Percentiles rank a stretch among this genome's conserved stretches.
phyloP scores from a whole-genome alignment of 1,284 basidiomycete species.

The Prillingera fragicola region DNA sequence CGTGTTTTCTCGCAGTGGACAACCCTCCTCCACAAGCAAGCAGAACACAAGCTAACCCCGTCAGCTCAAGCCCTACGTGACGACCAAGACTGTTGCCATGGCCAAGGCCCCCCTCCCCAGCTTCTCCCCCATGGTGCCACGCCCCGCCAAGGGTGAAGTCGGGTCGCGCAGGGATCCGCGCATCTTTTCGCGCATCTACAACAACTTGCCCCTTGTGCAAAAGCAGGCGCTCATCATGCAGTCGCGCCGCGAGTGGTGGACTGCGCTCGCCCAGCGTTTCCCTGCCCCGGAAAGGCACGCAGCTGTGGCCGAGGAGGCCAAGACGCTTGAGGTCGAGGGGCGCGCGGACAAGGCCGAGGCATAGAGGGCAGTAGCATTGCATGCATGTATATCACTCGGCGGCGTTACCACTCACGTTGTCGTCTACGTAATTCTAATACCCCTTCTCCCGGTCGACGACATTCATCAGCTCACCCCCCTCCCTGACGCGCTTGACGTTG shows the following conservation, averaged over 20 bases:
- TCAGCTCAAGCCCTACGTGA: slow-evolving; percentile 53
- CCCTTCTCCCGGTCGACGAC: slow-evolving; percentile 42
- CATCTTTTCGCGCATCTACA: slow-evolving; percentile 24
- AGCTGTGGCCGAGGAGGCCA: slow-evolving; percentile 11
- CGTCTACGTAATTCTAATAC: slow-evolving; percentile 27
- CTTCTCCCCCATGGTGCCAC: slow-evolving; percentile 12
- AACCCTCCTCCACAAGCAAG: too few species aligned
- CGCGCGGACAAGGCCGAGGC: slow-evolving; percentile 1
- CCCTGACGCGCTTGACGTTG: slow-evolving; percentile 40
- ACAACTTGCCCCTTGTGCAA: slow-evolving; percentile 23
- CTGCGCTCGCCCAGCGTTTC: slow-evolving; percentile 19
- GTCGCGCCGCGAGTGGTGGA: slow-evolving; percentile 41
- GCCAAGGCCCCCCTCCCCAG: slow-evolving; percentile 9
- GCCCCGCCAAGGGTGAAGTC: too few species aligned
- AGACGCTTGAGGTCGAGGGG: slow-evolving; percentile 13
- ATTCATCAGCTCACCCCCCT: slow-evolving; percentile 37
- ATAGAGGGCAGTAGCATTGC: too few species aligned
- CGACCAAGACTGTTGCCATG: slow-evolving; percentile 15
- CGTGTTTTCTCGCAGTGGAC: too few species aligned
- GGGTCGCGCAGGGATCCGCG: too few species aligned
- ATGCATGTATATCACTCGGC: too few species aligned
- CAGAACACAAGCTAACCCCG: slow-evolving; percentile 4
- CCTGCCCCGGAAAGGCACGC: slow-evolving; percentile 2
- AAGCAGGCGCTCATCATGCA: slow-evolving; percentile 36
- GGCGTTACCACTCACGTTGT: too few species aligned